A percentile compares a stretch with the other conserved stretches of the same genome.
phyloP scores from a whole-genome alignment of 2,329 filamentous ascomycete genomes.

The Akanthomyces dipterigenus region DNA sequence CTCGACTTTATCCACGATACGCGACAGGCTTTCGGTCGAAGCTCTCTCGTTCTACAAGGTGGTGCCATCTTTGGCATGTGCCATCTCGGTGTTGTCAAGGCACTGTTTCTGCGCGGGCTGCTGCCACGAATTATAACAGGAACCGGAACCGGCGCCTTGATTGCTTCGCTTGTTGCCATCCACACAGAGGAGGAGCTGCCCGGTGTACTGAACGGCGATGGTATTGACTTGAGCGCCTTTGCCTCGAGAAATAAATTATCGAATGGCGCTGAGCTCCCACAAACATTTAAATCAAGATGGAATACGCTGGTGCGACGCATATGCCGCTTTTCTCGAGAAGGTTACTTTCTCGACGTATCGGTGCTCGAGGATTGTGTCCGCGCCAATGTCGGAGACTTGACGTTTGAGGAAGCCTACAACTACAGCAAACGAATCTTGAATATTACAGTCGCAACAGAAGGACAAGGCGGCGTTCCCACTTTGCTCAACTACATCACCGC shows the following conservation, averaged over 20 bases:
- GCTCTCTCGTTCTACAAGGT: conserved; percentile 78
- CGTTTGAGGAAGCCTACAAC: conserved; percentile 87
- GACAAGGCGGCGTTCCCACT: conserved; percentile 69
- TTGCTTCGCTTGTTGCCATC: conserved; percentile 80
- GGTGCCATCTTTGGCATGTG: conserved; percentile 88
- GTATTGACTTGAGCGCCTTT: conserved; percentile 79
- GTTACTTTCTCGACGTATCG: conserved; percentile 76
- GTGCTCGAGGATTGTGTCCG: conserved; percentile 79
- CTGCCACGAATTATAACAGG: conserved; percentile 87
- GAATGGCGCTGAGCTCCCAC: conserved; percentile 26
- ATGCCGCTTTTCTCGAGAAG: conserved; percentile 63
- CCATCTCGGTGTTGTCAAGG: conserved; percentile 85
- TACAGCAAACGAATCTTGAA: conserved; percentile 82
- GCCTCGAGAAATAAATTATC: conserved; percentile 32
- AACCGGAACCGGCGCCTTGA: conserved; percentile 82
- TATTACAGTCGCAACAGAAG: conserved; percentile 77
- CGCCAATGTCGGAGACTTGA: conserved; percentile 79
- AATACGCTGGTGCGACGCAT: conserved; percentile 60
- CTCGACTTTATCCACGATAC: conserved; percentile 82
- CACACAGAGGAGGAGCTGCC: conserved; percentile 82
- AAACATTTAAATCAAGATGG: conserved; percentile 37
- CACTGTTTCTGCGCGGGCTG: conserved; percentile 70
- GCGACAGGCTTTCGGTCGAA: conserved; percentile 80
- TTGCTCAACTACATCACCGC: conserved; percentile 89
- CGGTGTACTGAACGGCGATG: conserved; percentile 66